Percentiles rank a stretch among this genome's conserved stretches.
These are phyloP conservation scores for Cystofilobasidium bisporidii DNA, from an alignment of 768 basidiomycete species.

Conservation along the genomic window DNA sequence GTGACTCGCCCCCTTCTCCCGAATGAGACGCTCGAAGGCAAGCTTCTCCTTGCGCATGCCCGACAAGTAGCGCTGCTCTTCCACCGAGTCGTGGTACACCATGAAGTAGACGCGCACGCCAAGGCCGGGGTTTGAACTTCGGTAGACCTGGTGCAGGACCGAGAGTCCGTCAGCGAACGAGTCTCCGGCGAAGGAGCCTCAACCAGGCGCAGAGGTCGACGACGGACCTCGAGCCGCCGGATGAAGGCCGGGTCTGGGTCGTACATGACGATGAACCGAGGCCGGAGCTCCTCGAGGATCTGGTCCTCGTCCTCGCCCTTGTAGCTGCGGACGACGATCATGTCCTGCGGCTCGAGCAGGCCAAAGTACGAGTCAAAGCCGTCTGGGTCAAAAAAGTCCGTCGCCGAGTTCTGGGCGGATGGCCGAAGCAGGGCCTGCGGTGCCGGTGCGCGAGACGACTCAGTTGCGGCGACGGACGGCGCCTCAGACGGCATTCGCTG, in stretches of 20 bases:
- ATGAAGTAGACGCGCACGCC: conserved; percentile 87
- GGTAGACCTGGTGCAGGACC: conserved; percentile 59
- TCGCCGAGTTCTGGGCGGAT: conserved; percentile 26
- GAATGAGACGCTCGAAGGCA: conserved; percentile 82
- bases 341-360: conserved; percentile 63
- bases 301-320: conserved; percentile 88
- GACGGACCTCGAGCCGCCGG: conserved; percentile 70
- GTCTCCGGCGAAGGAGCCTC: too few relatives aligned
- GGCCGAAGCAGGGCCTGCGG: conserved; percentile 29
- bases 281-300: conserved; percentile 72
- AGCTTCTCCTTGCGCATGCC: conserved; percentile 84
- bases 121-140: conserved; percentile 69
- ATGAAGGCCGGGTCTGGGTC: conserved; percentile 92
- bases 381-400: conserved; percentile 34
- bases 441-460: not conserved
- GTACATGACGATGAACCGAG: conserved; percentile 88
- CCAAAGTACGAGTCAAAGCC: conserved; percentile 75
- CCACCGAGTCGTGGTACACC: conserved; percentile 84
- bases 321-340: conserved; percentile 75
- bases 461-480: not conserved
- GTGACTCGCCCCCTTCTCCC: conserved; percentile 70
- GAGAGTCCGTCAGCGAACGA: too few relatives aligned
- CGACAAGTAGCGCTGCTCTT: conserved; percentile 90
- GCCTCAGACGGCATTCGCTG: not conserved
- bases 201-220: too few relatives aligned